These are phyloP conservation scores for Leucaena leucocephala DNA, from an alignment of 306 rosid species.

Conservation along the genomic window DNA sequence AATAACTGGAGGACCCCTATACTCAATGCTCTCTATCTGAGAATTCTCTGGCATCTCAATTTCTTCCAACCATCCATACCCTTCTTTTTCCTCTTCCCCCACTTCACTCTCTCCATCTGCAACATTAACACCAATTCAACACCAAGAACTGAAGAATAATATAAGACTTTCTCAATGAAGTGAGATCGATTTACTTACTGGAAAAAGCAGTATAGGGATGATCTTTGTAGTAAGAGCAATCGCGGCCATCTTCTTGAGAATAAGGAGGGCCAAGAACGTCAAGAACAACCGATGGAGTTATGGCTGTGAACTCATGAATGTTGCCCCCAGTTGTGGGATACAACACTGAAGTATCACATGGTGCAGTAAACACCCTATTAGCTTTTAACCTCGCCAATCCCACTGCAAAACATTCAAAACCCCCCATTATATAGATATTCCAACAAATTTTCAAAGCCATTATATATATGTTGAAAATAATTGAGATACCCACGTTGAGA, in stretches of 20 bases:
- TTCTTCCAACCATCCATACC: conserved; percentile 74
- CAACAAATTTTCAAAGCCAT: background rate
- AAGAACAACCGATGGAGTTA: conserved; percentile 85
- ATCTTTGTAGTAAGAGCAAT: conserved; percentile 76
- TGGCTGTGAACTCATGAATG: conserved; percentile 81
- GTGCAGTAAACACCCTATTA: conserved; percentile 55
- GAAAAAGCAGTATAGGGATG: conserved; percentile 54
- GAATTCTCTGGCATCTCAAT: conserved; percentile 70
- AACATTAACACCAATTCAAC: background rate
- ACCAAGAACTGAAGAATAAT: background rate
- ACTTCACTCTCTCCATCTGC: conserved; percentile 47
- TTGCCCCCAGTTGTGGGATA: conserved; percentile 88
- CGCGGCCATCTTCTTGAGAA: conserved; percentile 68
- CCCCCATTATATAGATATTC: background rate
- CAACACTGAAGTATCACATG: conserved; percentile 71
- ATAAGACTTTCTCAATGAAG: background rate
- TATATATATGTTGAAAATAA: background rate
- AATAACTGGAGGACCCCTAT: conserved; percentile 67
- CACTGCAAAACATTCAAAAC: conserved; percentile 46
- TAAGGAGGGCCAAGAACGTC: conserved; percentile 95
- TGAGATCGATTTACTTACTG: conserved; percentile 38
- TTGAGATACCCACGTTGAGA: conserved; percentile 48
- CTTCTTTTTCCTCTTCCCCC: conserved; percentile 39
- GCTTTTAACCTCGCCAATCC: conserved; percentile 72
- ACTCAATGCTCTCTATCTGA: conserved; percentile 66